These are phyloP conservation scores for Cercospora canescens DNA, from an alignment of 2,329 filamentous ascomycete genomes.

Conservation along the genomic window DNA sequence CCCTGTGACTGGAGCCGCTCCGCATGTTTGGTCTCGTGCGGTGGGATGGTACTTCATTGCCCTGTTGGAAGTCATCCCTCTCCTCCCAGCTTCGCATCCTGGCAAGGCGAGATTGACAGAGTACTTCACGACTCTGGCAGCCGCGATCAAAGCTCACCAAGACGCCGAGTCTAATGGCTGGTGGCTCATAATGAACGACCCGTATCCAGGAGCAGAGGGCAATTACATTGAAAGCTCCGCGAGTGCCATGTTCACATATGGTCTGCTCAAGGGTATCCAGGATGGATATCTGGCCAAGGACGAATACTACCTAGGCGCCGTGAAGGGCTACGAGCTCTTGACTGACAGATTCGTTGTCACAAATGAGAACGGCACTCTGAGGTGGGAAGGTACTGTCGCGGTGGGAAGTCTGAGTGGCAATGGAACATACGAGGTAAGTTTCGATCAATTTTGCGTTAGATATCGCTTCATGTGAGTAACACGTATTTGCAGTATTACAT, in stretches of 20 bases:
- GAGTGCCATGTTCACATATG: constrained; percentile 59
- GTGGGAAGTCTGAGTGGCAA: constrained; percentile 54
- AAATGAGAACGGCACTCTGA: constrained; percentile 50
- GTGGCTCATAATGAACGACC: constrained; percentile 58
- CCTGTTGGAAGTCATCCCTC: constrained; percentile 48
- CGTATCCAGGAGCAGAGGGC: constrained; percentile 47
- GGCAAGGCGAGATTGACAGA: constrained; percentile 34
- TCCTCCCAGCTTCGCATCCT: constrained; percentile 41
- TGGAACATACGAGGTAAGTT: constrained; percentile 52
- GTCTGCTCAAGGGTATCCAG: constrained; percentile 50
- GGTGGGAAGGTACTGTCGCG: constrained; percentile 54
- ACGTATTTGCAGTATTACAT: constrained; percentile 38
- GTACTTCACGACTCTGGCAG: constrained; percentile 41
- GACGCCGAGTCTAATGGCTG: constrained; percentile 56
- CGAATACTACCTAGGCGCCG: constrained; percentile 53
- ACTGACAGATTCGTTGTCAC: constrained; percentile 49
- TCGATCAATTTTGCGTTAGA: background rate
- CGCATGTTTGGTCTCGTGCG: constrained; percentile 54
- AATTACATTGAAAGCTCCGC: constrained; percentile 64
- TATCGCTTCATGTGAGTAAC: background rate
- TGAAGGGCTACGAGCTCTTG: constrained; percentile 48
- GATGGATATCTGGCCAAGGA: constrained; percentile 38
- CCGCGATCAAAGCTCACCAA: constrained; percentile 48
- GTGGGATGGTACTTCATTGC: constrained; percentile 58
- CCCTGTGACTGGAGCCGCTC: constrained; percentile 51